A percentile compares a stretch with the other conserved stretches of the same genome.
These are phyloP conservation scores for Chenopodium formosanum DNA, from an alignment of 148 eudicot genomes.

Conservation along the genomic window DNA sequence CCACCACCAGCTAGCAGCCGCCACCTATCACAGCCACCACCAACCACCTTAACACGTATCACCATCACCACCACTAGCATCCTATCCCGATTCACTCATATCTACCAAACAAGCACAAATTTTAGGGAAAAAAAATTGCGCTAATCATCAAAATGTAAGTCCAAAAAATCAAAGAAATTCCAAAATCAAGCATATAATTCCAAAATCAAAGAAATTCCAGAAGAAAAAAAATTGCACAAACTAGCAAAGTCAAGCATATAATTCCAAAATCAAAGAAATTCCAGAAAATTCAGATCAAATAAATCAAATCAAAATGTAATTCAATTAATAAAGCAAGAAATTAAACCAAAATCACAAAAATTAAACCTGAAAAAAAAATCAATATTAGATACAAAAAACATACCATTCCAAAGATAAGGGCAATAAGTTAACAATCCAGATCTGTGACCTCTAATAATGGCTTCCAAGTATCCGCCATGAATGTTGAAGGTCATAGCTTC, in stretches of 20 bases:
- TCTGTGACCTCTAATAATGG: conserved; percentile 85
- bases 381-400: conserved; percentile 1
- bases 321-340: neutral
- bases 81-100: too few relatives aligned
- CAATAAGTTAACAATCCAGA: conserved; percentile 90
- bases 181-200: neutral
- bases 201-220: neutral
- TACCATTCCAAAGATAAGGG: conserved; percentile 82
- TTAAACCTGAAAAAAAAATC: neutral
- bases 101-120: too few relatives aligned
- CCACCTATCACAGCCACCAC: too few relatives aligned
- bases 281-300: neutral
- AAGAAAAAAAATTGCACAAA: neutral
- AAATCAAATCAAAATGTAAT: neutral
- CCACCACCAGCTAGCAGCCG: too few relatives aligned
- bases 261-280: conserved; percentile 1
- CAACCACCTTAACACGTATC: too few relatives aligned
- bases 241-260: neutral
- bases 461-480: conserved; percentile 84
- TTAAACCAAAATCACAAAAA: neutral
- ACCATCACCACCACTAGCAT: too few relatives aligned
- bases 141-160: neutral
- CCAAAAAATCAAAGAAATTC: neutral
- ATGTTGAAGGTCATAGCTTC: conserved; percentile 93
- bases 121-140: too few relatives aligned